Evolutionary conservation across 225 moss, liverwort and hornwort genomes (phyloP).

Genomic region (Pseudoscleropodium purum): DNA sequence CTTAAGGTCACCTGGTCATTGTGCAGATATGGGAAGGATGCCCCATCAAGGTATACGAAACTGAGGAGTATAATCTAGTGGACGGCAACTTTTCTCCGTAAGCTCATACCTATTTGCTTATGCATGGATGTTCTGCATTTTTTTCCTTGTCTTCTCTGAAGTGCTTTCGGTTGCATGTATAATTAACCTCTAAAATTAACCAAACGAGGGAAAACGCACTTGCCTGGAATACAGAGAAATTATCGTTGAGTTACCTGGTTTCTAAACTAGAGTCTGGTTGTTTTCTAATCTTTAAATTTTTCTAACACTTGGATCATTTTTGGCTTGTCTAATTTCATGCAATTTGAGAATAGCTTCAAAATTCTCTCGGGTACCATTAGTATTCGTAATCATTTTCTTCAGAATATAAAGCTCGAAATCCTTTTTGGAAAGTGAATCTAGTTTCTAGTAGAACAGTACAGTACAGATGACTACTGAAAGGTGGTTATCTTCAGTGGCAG

Average conservation of each 20-base stretch:
- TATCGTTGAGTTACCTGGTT: not conserved
- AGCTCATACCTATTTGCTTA: slow-evolving; percentile 11
- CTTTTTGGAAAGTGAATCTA: not conserved
- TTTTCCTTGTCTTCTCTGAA: not conserved
- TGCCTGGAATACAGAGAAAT: not conserved
- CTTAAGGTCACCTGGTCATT: not conserved
- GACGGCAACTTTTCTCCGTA: slow-evolving; percentile 99
- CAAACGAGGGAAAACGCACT: not conserved
- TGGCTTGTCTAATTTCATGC: not conserved
- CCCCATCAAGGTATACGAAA: slow-evolving; percentile 78
- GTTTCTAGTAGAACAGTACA: not conserved
- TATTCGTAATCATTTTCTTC: not conserved
- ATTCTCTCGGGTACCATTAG: not conserved
- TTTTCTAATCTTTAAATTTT: not conserved
- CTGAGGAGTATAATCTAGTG: slow-evolving; percentile 81
- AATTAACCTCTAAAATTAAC: not conserved
- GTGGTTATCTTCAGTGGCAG: not conserved
- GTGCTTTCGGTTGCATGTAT: not conserved
- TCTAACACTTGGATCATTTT: not conserved
- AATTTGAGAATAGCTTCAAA: not conserved
- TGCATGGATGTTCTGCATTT: not conserved
- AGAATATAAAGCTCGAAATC: not conserved
- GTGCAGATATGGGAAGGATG: slow-evolving; percentile 96
- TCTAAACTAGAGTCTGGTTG: not conserved
- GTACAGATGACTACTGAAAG: not conserved